Conservation (phyloP, 371 early-diverging fungal genomes). For the Mucor saturninus region DNA sequence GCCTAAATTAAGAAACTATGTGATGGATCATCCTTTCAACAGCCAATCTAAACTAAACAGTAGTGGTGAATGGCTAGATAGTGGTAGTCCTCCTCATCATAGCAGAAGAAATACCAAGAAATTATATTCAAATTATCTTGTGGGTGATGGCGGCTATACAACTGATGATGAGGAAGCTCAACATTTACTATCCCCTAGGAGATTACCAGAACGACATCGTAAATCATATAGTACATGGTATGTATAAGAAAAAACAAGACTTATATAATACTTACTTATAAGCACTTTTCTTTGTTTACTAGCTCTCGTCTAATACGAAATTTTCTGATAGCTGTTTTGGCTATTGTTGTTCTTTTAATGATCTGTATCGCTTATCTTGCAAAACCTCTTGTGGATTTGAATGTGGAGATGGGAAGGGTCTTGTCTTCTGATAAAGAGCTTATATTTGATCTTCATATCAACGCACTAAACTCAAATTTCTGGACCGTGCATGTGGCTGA, state of each 20-base stretch:
- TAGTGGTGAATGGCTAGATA: conserved; percentile 9
- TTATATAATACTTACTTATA: background rate
- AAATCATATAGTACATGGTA: background rate
- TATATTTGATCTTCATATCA: conserved; percentile 65
- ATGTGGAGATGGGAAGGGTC: conserved; percentile 59
- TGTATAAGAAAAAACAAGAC: background rate
- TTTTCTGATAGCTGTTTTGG: background rate
- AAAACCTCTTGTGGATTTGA: conserved; percentile 54
- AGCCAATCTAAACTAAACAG: conserved; percentile 5
- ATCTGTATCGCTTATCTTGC: conserved; percentile 30
- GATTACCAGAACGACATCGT: conserved; percentile 1
- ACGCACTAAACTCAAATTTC: conserved; percentile 61
- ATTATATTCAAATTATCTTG: conserved; percentile 18
- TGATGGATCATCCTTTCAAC: conserved; percentile 21
- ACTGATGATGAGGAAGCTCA: conserved; percentile 50
- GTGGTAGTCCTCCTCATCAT: conserved; percentile 9
- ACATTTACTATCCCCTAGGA: conserved; percentile 20
- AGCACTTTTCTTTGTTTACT: background rate
- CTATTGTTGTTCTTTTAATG: background rate
- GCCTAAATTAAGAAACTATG: conserved; percentile 26
- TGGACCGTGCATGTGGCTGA: conserved; percentile 64
- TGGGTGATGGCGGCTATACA: conserved; percentile 33
- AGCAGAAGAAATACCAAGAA: background rate
- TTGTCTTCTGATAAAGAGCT: conserved; percentile 72
- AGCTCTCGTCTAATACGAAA: conserved; percentile 7